Evolutionary conservation across 2,329 filamentous ascomycete species (phyloP).

Genomic region (Phyllosticta ampelicida): DNA sequence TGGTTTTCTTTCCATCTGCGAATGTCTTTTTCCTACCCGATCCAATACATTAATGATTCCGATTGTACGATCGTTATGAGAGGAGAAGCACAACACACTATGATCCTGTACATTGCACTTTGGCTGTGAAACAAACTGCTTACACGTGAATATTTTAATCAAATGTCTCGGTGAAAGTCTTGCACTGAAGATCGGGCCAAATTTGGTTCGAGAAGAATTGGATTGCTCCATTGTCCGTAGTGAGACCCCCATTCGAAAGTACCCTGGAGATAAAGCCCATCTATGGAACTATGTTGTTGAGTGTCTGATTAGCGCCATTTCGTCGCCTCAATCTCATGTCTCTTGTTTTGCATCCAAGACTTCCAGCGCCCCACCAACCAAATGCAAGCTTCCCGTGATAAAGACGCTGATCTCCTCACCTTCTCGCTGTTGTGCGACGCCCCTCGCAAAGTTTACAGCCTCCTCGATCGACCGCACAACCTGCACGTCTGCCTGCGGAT

Average conservation of each 20-base stretch:
- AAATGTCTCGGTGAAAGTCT: neutral
- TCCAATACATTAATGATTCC: slow-evolving; percentile 12
- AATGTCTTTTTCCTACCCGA: slow-evolving; percentile 10
- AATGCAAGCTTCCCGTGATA: slow-evolving; percentile 74
- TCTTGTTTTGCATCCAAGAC: slow-evolving; percentile 45
- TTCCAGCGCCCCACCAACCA: slow-evolving; percentile 69
- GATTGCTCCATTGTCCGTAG: neutral
- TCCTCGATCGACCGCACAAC: slow-evolving; percentile 59
- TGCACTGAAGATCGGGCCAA: neutral
- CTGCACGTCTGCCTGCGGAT: slow-evolving; percentile 36
- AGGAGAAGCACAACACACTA: slow-evolving; percentile 3
- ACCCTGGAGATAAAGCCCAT: too few relatives aligned
- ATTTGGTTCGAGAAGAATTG: neutral
- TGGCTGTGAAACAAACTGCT: neutral
- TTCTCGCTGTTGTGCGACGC: slow-evolving; percentile 21
- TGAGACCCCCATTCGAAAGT: neutral
- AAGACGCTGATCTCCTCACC: slow-evolving; percentile 49
- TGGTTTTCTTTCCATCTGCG: slow-evolving; percentile 7
- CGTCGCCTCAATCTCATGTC: neutral
- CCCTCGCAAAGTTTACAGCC: slow-evolving; percentile 49
- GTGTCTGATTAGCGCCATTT: neutral
- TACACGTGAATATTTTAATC: neutral
- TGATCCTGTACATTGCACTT: neutral
- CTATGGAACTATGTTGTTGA: neutral
- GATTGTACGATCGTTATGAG: slow-evolving; percentile 10